phyloP scores from a whole-genome alignment of 768 basidiomycete species.

The Lactarius pseudohatsudake region DNA sequence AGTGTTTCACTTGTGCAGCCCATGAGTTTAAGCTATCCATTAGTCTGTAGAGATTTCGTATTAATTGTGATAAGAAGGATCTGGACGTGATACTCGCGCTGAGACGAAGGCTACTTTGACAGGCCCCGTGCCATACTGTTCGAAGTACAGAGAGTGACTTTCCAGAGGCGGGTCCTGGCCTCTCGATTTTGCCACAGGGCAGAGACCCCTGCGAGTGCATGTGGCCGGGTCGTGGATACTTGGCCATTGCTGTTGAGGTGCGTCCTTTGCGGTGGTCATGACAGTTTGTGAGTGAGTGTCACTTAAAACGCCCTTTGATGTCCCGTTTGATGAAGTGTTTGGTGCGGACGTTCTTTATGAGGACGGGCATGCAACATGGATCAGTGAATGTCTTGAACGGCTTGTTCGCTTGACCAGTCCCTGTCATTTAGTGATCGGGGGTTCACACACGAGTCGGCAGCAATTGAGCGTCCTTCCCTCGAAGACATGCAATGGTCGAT shows the following conservation, averaged over 20 bases:
- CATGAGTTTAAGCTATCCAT: conserved; percentile 66
- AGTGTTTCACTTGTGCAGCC: conserved; percentile 64
- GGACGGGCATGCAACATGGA: conserved; percentile 46
- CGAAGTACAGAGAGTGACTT: conserved; percentile 76
- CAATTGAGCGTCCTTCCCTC: no score
- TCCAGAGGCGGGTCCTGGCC: conserved; percentile 47
- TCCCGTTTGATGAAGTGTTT: conserved; percentile 48
- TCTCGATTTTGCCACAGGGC: conserved; percentile 60
- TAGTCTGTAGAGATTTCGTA: conserved; percentile 42
- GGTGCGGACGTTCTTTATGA: conserved; percentile 60
- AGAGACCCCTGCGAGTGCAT: conserved; percentile 67
- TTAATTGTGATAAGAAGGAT: background rate
- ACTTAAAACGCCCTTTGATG: conserved; percentile 30
- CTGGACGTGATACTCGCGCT: conserved; percentile 46
- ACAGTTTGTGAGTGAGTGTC: background rate
- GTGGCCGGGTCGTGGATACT: conserved; percentile 62
- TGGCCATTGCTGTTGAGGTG: conserved; percentile 31
- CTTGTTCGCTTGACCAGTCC: conserved; percentile 40
- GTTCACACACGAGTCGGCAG: no score
- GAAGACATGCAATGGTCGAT: no score
- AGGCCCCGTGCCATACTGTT: conserved; percentile 68
- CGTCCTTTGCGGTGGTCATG: background rate
- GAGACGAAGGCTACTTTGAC: conserved; percentile 74
- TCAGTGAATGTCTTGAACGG: conserved; percentile 40
- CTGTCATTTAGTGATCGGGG: conserved; percentile 54